A percentile compares a stretch with the other conserved stretches of the same genome.
phyloP scores from a whole-genome alignment of 2,329 filamentous ascomycete species.

The Bipolaris sorokiniana region DNA sequence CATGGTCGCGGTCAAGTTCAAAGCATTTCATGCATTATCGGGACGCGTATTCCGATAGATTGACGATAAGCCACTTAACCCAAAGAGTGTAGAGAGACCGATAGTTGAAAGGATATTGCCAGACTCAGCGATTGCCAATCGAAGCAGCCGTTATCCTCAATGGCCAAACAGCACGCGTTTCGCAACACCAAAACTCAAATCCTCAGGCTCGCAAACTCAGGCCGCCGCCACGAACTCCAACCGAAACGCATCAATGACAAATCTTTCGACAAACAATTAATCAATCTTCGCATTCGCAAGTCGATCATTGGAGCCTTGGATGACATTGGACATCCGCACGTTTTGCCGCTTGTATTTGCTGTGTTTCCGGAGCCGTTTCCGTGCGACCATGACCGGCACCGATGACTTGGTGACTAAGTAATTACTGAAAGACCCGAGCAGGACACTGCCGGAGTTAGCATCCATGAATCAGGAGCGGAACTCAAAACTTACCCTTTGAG shows the following conservation, averaged over 20 bases:
- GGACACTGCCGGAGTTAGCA: conserved; percentile 66
- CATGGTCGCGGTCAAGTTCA: conserved; percentile 15
- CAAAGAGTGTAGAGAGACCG: conserved; percentile 18
- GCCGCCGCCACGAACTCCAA: conserved; percentile 17
- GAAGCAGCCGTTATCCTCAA: conserved; percentile 22
- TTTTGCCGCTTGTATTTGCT: conserved; percentile 76
- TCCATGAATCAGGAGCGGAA: conserved; percentile 12
- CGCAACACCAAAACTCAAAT: conserved; percentile 30
- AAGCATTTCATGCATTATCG: conserved; percentile 29
- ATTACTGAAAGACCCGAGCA: conserved; percentile 95
- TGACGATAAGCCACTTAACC: conserved; percentile 17
- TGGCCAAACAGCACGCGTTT: conserved; percentile 45
- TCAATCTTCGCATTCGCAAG: conserved; percentile 78
- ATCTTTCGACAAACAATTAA: conserved; percentile 50
- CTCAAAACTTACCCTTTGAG: conserved; percentile 78
- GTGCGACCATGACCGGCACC: conserved; percentile 95
- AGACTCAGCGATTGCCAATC: conserved; percentile 29
- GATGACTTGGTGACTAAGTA: conserved; percentile 97
- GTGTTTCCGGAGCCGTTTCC: conserved; percentile 87
- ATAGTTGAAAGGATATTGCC: conserved; percentile 24
- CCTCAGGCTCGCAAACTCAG: conserved; percentile 14
- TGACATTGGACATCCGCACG: conserved; percentile 79
- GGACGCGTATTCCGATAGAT: conserved; percentile 20
- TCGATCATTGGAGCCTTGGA: conserved; percentile 71
- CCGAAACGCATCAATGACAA: conserved; percentile 41